Evolutionary conservation across 192 early-diverging fungal genomes (phyloP).

Genomic region (Podila epicladia): DNA sequence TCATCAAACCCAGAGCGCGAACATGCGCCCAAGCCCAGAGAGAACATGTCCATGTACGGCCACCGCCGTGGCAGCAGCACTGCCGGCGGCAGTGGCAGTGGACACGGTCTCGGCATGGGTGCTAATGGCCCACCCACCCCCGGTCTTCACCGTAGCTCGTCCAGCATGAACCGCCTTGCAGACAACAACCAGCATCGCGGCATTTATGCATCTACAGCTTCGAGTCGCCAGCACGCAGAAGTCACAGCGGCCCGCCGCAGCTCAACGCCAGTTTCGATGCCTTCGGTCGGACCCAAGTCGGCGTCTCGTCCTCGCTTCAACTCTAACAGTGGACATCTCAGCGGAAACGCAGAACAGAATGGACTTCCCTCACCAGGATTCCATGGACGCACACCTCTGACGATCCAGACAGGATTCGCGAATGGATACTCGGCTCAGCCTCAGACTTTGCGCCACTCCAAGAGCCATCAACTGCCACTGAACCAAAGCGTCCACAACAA

Average conservation of each 20-base stretch:
- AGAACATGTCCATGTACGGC: slow-evolving; percentile 37
- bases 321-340: not conserved
- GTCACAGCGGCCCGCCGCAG: slow-evolving; percentile 21
- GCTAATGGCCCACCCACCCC: not conserved
- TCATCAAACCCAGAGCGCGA: not conserved
- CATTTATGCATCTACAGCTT: slow-evolving; percentile 26
- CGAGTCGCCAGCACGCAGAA: slow-evolving; percentile 39
- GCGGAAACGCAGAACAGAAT: not conserved
- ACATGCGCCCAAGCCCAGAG: not conserved
- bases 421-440: slow-evolving; percentile 32
- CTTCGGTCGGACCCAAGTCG: slow-evolving; percentile 34
- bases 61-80: slow-evolving; percentile 38
- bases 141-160: slow-evolving; percentile 7
- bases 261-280: slow-evolving; percentile 22
- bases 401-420: slow-evolving; percentile 43
- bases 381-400: slow-evolving; percentile 23
- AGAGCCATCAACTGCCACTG: slow-evolving; percentile 41
- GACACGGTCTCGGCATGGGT: slow-evolving; percentile 9
- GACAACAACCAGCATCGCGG: slow-evolving; percentile 2
- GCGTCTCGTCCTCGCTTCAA: slow-evolving; percentile 20
- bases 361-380: slow-evolving; percentile 17
- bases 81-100: slow-evolving; percentile 12
- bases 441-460: slow-evolving; percentile 31
- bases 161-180: not conserved
- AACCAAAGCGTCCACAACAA: slow-evolving; percentile 4